Evolutionary conservation across 257 asterid genomes (phyloP), one percentile per base, ranked within the genome.

Genomic region (Solanum sitiens): DNA sequence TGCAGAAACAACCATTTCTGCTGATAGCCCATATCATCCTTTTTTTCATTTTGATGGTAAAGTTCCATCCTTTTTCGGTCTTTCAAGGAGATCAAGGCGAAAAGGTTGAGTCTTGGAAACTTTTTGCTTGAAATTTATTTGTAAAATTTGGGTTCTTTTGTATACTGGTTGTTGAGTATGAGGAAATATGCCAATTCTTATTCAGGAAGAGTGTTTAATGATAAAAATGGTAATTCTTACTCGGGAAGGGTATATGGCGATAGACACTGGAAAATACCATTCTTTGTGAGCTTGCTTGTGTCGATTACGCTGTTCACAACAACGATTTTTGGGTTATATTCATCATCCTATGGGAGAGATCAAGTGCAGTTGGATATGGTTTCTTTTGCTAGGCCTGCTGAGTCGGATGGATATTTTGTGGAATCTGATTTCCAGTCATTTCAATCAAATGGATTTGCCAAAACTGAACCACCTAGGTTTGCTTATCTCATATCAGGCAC

Each of bases 401-500:
- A 91, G 47, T 85, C 92, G 9, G 90, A 82, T 37, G 95, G 84
- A 67, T 92, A 91, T 80, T 97, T 94, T 79, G 89, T 96, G 23
- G 99, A 97, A 89, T 91, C 98, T 5, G 98, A 95, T 42, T 87
- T 97, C 89, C 91, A 91, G 87, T 90, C 96, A 7, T 87, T 92
- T 33, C 89, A 84, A 23, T 87, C 87, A 0, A 86, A 74, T 30
- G 93, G 86, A 73, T 91, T 84, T 44, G 77, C 91, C 13, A 74
- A 86, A 74, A 73, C 63, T 12, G 98, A 97, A 89, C 98, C 98
- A 6, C 98, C 99, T 2, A 93, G 99, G 44, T 93, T 97, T 35
- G 99, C 99, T 80, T 97, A 97, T 93, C 95, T 97, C 40, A 96
- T 97, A 79, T 97, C 99, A 7, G 99, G 99, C 44, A 95, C 99